phyloP scores from a whole-genome alignment of 208 protist species.

The Crithidia bombi region DNA sequence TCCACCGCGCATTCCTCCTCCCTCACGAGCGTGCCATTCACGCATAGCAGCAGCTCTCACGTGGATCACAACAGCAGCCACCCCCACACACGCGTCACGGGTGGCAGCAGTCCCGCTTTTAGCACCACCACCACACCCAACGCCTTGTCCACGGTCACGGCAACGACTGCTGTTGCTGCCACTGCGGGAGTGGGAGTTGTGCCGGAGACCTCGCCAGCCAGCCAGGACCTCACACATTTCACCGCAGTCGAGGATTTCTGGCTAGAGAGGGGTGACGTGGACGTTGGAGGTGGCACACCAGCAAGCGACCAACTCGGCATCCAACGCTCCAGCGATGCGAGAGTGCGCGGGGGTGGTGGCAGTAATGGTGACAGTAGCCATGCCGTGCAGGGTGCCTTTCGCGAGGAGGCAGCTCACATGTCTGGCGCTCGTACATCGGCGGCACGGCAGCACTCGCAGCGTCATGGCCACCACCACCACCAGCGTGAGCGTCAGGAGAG shows the following conservation, averaged over 20 bases:
- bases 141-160: not conserved
- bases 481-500: not conserved
- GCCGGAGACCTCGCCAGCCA: not conserved
- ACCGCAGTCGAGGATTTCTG: constrained; percentile 3
- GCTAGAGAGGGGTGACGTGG: not conserved
- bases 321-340: not conserved
- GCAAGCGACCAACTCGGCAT: not conserved
- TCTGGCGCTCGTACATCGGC: not conserved
- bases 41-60: not conserved
- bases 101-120: not conserved
- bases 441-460: too few species aligned
- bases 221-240: not conserved
- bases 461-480: too few species aligned
- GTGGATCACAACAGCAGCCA: not conserved
- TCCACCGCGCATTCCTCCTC: not conserved
- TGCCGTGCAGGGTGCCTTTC: too few species aligned
- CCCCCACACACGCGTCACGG: not conserved
- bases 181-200: not conserved
- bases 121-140: constrained; percentile 1
- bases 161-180: not conserved
- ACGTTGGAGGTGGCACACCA: not conserved
- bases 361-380: not conserved
- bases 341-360: not conserved
- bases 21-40: not conserved
- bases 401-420: not conserved